These are phyloP conservation scores for Spergularia bocconei DNA, from an alignment of 148 eudicot genomes.

Conservation along the genomic window DNA sequence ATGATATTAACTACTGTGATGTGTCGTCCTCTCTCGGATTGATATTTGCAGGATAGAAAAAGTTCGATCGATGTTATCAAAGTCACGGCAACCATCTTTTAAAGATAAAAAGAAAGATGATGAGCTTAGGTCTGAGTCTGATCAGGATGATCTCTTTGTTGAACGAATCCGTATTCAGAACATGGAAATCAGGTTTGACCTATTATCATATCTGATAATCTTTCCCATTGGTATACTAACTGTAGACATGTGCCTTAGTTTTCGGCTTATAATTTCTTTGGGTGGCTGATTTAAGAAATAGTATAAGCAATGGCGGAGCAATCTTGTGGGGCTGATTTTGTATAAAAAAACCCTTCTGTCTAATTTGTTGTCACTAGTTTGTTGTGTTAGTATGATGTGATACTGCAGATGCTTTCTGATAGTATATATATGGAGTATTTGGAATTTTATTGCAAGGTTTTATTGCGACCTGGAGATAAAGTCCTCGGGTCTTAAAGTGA, in stretches of 20 bases:
- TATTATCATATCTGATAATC: neutral
- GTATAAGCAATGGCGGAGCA: no score
- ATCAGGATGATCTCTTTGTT: conserved; percentile 52
- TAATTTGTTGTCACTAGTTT: no score
- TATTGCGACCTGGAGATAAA: no score
- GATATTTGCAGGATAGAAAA: conserved; percentile 51
- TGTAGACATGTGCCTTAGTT: neutral
- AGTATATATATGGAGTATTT: no score
- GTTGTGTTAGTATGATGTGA: no score
- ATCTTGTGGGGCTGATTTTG: no score
- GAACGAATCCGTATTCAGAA: conserved; percentile 88
- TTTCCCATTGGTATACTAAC: neutral
- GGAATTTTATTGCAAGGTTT: no score
- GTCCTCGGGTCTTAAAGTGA: no score
- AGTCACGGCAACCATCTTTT: conserved; percentile 31
- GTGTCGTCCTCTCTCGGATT: neutral
- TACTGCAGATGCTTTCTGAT: no score
- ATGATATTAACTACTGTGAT: neutral
- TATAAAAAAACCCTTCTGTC: no score
- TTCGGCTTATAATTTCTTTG: neutral
- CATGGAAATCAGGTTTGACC: conserved; percentile 67
- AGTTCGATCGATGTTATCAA: conserved; percentile 47
- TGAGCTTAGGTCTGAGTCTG: conserved; percentile 39
- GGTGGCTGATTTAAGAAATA: neutral
- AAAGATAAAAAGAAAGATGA: conserved; percentile 64